Evolutionary conservation across 2,329 filamentous ascomycete species (phyloP), one percentile per base, ranked within the genome.

Genomic region (Piedraia hortae): DNA sequence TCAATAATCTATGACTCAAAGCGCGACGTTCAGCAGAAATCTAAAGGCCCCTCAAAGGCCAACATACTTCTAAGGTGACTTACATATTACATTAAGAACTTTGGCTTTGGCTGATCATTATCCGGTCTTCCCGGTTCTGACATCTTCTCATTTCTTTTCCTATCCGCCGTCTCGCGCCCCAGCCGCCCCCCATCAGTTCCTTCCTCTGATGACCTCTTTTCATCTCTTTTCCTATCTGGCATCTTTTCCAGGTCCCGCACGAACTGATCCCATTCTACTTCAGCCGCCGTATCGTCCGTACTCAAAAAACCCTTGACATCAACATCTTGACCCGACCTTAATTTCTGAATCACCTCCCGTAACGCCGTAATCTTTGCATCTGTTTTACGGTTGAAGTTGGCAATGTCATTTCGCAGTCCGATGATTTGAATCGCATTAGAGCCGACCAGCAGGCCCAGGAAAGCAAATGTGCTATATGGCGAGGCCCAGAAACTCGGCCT

Each of bases 341-440:
- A 54, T 33, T 55, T 62, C 34, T 68, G 62, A 11, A 80, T 55
- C 1, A 77, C 64, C 37, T 90, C 82, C 17, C 62, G 61, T 27
- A 97, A 46, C 14, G 77, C 40, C 3, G 56, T 59, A 30, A 97
- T 72, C 39, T 73, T 70, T 4, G 73, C 65, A 34, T 90, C 73
- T 4, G 78, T 68, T 33, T 66, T 64, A 22, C 80, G 63, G 38
- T 56, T 62, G 35, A 72, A 80, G 6, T 66, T 62, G 14, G 58
- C 54, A 38, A 67, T 71, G 22, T 80, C 68, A 34, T 72, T 73
- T 35, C 68, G 70, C 35, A 93, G 44, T 16, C 66, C 57, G 38
- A 97, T 69, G 56, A 85, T 73, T 37, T 91, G 74, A 35, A 97
- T 91, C 8, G 82, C 74, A 56, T 91, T 89, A 29, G 77, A 90